Percentiles rank a stretch among this genome's conserved stretches.
Conservation (phyloP, 2,329 filamentous ascomycete genomes). For the Cordyceps militaris region DNA sequence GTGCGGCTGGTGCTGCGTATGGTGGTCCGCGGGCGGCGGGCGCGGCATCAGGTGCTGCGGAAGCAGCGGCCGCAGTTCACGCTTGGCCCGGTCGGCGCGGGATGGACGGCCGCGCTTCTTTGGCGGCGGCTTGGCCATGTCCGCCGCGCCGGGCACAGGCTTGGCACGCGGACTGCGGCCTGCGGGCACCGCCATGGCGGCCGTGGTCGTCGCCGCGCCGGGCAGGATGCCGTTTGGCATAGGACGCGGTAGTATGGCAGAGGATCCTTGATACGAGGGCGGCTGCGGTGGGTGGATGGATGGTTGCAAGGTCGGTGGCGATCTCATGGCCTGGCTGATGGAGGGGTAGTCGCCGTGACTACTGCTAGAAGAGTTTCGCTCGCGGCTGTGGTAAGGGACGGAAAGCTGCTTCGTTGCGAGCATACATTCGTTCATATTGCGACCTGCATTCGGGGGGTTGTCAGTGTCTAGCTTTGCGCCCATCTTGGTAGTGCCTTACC, state of each 20-base stretch:
- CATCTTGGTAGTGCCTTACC: slow-evolving; percentile 27
- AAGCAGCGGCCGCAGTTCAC: slow-evolving; percentile 24
- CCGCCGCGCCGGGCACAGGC: neutral
- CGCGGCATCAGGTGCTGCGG: slow-evolving; percentile 29
- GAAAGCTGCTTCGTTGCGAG: slow-evolving; percentile 27
- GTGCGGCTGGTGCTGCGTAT: neutral
- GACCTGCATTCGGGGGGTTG: slow-evolving; percentile 27
- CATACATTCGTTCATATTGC: slow-evolving; percentile 41
- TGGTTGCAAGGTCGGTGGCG: slow-evolving; percentile 14
- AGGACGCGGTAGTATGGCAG: slow-evolving; percentile 8
- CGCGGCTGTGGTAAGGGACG: slow-evolving; percentile 28
- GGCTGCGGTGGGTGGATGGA: slow-evolving; percentile 17
- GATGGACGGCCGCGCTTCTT: slow-evolving; percentile 41
- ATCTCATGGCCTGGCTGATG: neutral
- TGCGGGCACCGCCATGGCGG: neutral
- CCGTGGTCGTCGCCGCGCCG: neutral
- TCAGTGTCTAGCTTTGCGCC: neutral
- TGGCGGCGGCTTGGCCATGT: slow-evolving; percentile 13
- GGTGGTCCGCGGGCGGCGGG: slow-evolving; percentile 17
- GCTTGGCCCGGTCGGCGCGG: slow-evolving; percentile 34
- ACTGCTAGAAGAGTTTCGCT: slow-evolving; percentile 18
- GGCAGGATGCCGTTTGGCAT: slow-evolving; percentile 8
- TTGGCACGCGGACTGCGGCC: neutral
- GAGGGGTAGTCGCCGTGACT: slow-evolving; percentile 8
- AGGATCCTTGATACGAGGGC: neutral